Percentiles rank a stretch among this genome's conserved stretches.
Evolutionary conservation across 2,329 filamentous ascomycete genomes (phyloP).

Genomic region (Xylariaceae sp.): DNA sequence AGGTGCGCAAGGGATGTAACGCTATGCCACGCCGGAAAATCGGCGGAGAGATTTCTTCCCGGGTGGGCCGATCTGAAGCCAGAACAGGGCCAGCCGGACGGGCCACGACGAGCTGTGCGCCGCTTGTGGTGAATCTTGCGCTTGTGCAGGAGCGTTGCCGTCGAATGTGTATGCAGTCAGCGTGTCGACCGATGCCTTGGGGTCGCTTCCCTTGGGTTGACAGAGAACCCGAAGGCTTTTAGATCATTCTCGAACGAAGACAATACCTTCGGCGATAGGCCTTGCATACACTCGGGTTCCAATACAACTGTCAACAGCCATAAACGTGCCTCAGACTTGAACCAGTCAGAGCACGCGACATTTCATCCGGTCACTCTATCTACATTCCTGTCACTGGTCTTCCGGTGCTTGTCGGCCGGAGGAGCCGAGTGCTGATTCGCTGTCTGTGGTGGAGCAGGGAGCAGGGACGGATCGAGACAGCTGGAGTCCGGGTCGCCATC

Average conservation of each 20-base stretch:
- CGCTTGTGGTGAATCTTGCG: slow-evolving; percentile 16
- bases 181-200: slow-evolving; percentile 7
- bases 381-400: neutral
- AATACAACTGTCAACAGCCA: too few relatives aligned
- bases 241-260: neutral
- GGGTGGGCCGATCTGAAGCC: slow-evolving; percentile 1
- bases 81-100: slow-evolving; percentile 3
- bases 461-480: slow-evolving; percentile 7
- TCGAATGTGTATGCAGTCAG: slow-evolving; percentile 13
- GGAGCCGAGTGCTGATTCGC: slow-evolving; percentile 4
- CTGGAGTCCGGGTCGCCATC: neutral
- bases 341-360: too few relatives aligned
- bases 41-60: neutral
- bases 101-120: slow-evolving; percentile 5
- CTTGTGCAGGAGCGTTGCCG: slow-evolving; percentile 9
- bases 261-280: too few relatives aligned
- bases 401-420: slow-evolving; percentile 5
- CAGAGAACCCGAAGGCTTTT: too few relatives aligned
- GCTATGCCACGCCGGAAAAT: slow-evolving; percentile 13
- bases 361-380: neutral
- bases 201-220: neutral
- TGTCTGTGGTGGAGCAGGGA: too few relatives aligned
- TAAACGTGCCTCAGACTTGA: too few relatives aligned
- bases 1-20: slow-evolving; percentile 18
- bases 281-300: too few relatives aligned